Evolutionary conservation across 2,329 filamentous ascomycete genomes (phyloP).

Genomic region (Fusarium pseudocircinatum): DNA sequence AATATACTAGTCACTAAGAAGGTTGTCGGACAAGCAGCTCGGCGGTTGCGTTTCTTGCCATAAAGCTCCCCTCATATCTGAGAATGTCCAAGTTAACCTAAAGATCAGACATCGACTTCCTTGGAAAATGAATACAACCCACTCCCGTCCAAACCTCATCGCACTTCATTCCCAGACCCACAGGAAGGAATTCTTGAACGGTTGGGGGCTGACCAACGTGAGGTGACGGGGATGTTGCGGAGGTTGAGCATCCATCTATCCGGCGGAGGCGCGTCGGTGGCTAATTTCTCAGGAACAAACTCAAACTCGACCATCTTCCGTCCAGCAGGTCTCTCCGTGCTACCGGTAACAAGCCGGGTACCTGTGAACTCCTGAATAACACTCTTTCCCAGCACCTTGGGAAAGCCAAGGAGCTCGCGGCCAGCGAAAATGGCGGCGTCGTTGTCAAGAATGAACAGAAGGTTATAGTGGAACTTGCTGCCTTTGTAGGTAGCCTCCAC

Average conservation of each 20-base stretch:
- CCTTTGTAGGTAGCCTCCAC: background rate
- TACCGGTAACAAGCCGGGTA: background rate
- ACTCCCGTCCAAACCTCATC: background rate
- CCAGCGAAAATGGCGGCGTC: background rate
- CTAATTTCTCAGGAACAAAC: background rate
- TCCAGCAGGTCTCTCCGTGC: background rate
- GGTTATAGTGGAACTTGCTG: background rate
- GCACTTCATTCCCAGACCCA: background rate
- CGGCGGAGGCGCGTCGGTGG: accelerated
- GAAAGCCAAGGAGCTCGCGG: background rate
- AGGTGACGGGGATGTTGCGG: background rate
- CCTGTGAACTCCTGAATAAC: background rate
- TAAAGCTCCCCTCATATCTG: background rate
- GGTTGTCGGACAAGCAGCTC: background rate
- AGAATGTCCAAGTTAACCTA: background rate
- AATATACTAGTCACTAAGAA: accelerated
- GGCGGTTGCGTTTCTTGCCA: background rate
- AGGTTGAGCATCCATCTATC: background rate
- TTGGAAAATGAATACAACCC: background rate
- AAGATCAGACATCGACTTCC: background rate
- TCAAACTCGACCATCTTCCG: background rate
- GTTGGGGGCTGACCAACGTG: background rate
- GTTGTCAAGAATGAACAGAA: background rate
- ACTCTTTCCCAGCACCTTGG: background rate
- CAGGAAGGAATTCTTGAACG: background rate